phyloP scores from a whole-genome alignment of 2,329 filamentous ascomycete species.

The Chaetomiaceae sp. region DNA sequence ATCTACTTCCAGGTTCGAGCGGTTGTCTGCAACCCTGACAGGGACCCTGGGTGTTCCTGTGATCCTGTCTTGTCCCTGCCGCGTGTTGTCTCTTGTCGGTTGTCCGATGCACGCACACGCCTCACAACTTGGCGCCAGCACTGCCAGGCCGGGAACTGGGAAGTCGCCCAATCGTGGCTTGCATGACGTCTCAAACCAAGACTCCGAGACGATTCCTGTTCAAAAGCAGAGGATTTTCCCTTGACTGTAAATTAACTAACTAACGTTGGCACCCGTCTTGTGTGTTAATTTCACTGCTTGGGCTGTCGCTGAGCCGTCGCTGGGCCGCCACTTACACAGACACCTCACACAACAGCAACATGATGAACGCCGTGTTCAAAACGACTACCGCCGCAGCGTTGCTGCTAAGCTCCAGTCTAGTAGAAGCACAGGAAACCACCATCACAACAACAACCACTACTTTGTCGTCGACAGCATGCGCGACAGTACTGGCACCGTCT shows the following conservation, averaged over 20 bases:
- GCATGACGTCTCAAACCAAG: neutral
- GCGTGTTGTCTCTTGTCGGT: too few species aligned
- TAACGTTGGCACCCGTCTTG: too few species aligned
- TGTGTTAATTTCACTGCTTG: too few species aligned
- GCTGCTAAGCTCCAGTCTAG: slow-evolving; percentile 8
- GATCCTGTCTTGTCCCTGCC: neutral
- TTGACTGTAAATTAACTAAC: too few species aligned
- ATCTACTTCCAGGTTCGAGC: too few species aligned
- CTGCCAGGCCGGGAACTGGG: neutral
- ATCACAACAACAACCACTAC: neutral
- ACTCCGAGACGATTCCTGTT: neutral
- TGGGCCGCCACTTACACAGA: neutral
- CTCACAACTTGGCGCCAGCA: too few species aligned
- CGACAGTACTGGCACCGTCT: slow-evolving; percentile 24
- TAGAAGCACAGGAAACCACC: slow-evolving; percentile 13
- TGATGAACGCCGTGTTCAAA: slow-evolving; percentile 9
- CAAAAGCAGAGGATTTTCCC: too few species aligned
- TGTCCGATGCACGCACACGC: too few species aligned
- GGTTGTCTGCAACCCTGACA: too few species aligned
- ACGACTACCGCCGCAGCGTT: slow-evolving; percentile 16
- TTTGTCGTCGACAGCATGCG: slow-evolving; percentile 19
- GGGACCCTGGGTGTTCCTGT: too few species aligned
- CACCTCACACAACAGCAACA: neutral
- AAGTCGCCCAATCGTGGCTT: neutral
- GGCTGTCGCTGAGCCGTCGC: too few species aligned